Evolutionary conservation across 352 stramenopile species (phyloP).

Genomic region (Phytophthora podocarpi): DNA sequence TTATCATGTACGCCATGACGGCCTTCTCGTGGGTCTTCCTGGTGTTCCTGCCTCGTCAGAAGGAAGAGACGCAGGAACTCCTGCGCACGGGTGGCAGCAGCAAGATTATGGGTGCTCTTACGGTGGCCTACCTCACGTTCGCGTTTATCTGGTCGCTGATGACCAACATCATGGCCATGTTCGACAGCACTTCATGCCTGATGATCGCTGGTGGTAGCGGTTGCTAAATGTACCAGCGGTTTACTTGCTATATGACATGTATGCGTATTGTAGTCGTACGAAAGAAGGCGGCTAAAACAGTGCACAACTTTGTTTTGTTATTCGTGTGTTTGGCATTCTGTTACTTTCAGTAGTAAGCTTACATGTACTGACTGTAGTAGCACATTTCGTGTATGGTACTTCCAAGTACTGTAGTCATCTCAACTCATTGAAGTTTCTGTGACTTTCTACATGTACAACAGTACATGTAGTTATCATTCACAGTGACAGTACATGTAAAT

Average conservation of each 20-base stretch:
- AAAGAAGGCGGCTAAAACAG: constrained; percentile 1
- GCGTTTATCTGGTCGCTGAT: constrained; percentile 33
- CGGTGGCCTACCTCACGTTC: constrained; percentile 34
- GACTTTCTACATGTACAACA: too few relatives aligned
- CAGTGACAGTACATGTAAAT: too few relatives aligned
- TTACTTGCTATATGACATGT: neutral
- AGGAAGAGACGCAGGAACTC: constrained; percentile 37
- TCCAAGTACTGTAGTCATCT: too few relatives aligned
- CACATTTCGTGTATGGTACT: too few relatives aligned
- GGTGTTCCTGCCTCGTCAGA: constrained; percentile 39
- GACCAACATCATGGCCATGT: constrained; percentile 50
- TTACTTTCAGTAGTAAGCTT: too few relatives aligned
- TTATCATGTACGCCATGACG: constrained; percentile 39
- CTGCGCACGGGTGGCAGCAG: constrained; percentile 30
- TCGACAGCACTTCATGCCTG: constrained; percentile 37
- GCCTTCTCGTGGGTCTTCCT: constrained; percentile 44
- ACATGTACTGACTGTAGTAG: too few relatives aligned
- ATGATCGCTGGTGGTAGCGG: constrained; percentile 41
- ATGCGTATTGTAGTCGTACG: neutral
- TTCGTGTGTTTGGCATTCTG: too few relatives aligned
- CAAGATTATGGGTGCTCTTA: constrained; percentile 31
- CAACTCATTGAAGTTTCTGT: too few relatives aligned
- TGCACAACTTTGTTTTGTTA: constrained; percentile 1
- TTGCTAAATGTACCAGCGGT: constrained; percentile 17
- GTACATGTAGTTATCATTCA: too few relatives aligned